Base-by-base conservation (phyloP, 2,329 filamentous ascomycete species). In the Fonsecaea multimorphosa region DNA sequence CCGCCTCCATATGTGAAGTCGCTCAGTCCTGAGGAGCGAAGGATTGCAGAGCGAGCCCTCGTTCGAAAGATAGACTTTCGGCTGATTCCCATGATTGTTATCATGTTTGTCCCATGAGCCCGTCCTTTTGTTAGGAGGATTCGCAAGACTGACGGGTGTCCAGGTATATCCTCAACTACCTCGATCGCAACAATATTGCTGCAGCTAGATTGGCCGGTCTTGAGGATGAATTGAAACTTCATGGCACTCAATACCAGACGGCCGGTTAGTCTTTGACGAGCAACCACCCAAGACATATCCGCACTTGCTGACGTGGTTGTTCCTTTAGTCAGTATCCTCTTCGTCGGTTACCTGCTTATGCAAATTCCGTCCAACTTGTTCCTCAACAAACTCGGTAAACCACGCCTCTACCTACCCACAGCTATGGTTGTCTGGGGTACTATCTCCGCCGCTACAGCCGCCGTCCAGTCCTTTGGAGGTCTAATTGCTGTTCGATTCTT, bases 161-260 rank as follows among this genome's bases (percentile, higher is more conserved):
- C 19, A 40, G 46, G 79, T 92, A 92, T 73, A 91, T 92, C 74
- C 82, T 90, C 79, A 92, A 92, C 78, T 92, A 91, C 76, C 77
- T 90, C 12, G 86, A 88, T 70, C 79, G 83, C 49, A 87, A 86
- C 72, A 86, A 87, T 63, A 86, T 87, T 62, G 85, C 85, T 2
- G 78, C 79, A 29, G 85, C 84, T 2, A 80, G 82, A 68, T 74
- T 87, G 5, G 84, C 82, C 1, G 84, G 84, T 3, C 75, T 85
- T 11, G 77, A 81, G 55, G 73, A 78, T 2, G 84, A 85, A 52
- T 72, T 85, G 31, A 60, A 66, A 8, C 59, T 71, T 19, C 56
- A 63, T 24, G 68, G 66, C 58, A 65, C 63, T 24, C 62, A 72
- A 56, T 70, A 69, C 58, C 73, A 75, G 60, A 76, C 74, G 8